phyloP scores from a whole-genome alignment of 2,329 filamentous ascomycete genomes.

The Chaetomium sp. region DNA sequence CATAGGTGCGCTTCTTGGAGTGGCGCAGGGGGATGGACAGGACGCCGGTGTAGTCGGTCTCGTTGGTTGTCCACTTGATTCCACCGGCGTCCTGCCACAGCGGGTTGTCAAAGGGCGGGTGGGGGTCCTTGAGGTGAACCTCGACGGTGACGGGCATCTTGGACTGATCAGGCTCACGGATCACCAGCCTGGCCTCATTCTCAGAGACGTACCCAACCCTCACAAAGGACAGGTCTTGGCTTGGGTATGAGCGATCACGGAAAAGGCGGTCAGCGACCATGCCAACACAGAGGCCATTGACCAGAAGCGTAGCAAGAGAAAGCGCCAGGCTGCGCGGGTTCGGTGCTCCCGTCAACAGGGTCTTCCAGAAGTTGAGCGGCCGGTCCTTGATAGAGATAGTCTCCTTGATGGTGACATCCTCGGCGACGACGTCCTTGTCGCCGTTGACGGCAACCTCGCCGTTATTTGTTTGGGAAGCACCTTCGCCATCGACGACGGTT shows the following conservation, averaged over 20 bases:
- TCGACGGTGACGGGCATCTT: slow-evolving; percentile 72
- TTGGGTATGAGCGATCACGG: slow-evolving; percentile 64
- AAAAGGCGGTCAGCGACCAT: slow-evolving; percentile 74
- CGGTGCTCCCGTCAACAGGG: slow-evolving; percentile 70
- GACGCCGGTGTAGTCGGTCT: slow-evolving; percentile 75
- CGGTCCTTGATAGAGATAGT: slow-evolving; percentile 54
- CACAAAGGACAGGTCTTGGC: slow-evolving; percentile 73
- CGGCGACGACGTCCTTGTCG: slow-evolving; percentile 14
- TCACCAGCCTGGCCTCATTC: slow-evolving; percentile 68
- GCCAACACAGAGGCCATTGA: slow-evolving; percentile 64
- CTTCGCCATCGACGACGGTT: slow-evolving; percentile 27
- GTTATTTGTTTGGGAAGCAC: slow-evolving; percentile 25
- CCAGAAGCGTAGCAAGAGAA: slow-evolving; percentile 60
- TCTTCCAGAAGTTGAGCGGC: slow-evolving; percentile 50
- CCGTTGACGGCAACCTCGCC: slow-evolving; percentile 29
- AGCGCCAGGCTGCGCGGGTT: slow-evolving; percentile 60
- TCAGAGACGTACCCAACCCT: slow-evolving; percentile 82
- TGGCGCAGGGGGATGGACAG: slow-evolving; percentile 59
- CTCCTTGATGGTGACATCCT: slow-evolving; percentile 56
- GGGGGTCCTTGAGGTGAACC: slow-evolving; percentile 49
- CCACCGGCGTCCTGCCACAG: slow-evolving; percentile 62
- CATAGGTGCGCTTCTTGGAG: slow-evolving; percentile 66
- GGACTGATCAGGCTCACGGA: slow-evolving; percentile 72
- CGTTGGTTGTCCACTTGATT: slow-evolving; percentile 60
- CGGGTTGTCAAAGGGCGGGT: slow-evolving; percentile 47